phyloP scores from a whole-genome alignment of 2,329 filamentous ascomycete genomes.

The Cytospora paraplurivora region DNA sequence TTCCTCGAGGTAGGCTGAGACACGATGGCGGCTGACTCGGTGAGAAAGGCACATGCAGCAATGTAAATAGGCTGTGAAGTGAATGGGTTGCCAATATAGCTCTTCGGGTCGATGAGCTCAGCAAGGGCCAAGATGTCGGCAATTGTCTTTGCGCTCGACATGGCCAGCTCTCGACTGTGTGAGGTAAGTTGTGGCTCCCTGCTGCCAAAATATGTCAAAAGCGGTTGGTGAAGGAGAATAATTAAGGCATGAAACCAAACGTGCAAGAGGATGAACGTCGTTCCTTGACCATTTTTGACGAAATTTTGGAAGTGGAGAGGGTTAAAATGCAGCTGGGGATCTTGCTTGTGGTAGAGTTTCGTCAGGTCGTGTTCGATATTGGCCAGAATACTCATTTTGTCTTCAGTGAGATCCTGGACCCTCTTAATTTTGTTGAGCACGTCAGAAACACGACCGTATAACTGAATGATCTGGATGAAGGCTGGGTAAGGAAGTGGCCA shows the following conservation, averaged over 20 bases:
- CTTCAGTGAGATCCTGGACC: slow-evolving; percentile 71
- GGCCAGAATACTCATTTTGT: slow-evolving; percentile 70
- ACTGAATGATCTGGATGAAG: slow-evolving; percentile 79
- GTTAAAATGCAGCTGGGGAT: slow-evolving; percentile 77
- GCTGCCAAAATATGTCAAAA: slow-evolving; percentile 73
- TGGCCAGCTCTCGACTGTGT: slow-evolving; percentile 78
- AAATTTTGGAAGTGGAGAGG: slow-evolving; percentile 85
- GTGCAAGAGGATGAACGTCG: slow-evolving; percentile 83
- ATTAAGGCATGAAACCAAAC: slow-evolving; percentile 90
- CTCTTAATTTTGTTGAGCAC: slow-evolving; percentile 79
- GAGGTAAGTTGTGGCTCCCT: slow-evolving; percentile 71
- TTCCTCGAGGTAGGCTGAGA: slow-evolving; percentile 67
- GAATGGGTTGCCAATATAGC: slow-evolving; percentile 85
- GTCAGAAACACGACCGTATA: slow-evolving; percentile 84
- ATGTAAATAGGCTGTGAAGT: slow-evolving; percentile 92
- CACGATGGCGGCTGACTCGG: slow-evolving; percentile 74
- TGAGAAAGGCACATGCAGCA: slow-evolving; percentile 83
- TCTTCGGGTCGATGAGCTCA: slow-evolving; percentile 81
- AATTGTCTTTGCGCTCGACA: slow-evolving; percentile 90
- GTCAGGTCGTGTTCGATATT: slow-evolving; percentile 83
- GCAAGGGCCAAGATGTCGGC: slow-evolving; percentile 86
- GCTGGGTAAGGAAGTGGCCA: slow-evolving; percentile 81
- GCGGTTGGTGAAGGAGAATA: slow-evolving; percentile 79
- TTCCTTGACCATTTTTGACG: slow-evolving; percentile 77
- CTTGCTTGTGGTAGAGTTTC: slow-evolving; percentile 69